phyloP scores from a whole-genome alignment of 1,284 basidiomycete genomes.

The Cryptococcus sp. region DNA sequence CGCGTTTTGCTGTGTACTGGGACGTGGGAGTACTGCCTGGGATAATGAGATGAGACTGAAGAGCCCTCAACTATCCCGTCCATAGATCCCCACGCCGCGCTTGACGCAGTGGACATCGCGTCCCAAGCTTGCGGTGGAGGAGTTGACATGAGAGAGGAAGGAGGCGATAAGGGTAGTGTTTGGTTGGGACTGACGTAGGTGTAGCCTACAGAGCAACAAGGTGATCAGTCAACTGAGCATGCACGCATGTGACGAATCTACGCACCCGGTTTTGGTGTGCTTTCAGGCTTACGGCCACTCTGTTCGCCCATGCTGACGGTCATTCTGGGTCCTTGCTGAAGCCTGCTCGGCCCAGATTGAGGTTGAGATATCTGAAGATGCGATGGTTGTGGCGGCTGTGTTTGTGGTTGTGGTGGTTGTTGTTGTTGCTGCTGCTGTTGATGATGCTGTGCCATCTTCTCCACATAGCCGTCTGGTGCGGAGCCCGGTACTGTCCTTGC shows the following conservation, averaged over 20 bases:
- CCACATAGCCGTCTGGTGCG: conserved; percentile 4
- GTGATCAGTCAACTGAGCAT: too few relatives aligned
- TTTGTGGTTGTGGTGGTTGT: conserved; percentile 4
- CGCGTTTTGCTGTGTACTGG: conserved; percentile 28
- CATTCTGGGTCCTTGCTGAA: conserved; percentile 10
- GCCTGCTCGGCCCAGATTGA: conserved; percentile 3
- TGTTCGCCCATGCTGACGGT: conserved; percentile 28
- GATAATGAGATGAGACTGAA: conserved; percentile 6
- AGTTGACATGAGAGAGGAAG: conserved; percentile 42
- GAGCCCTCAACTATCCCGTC: conserved; percentile 24
- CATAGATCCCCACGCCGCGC: conserved; percentile 26
- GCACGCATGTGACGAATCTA: neutral
- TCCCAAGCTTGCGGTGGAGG: conserved; percentile 41
- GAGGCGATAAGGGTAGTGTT: conserved; percentile 38
- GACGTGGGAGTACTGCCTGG: neutral
- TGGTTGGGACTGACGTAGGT: conserved; percentile 1
- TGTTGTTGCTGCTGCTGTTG: conserved; percentile 14
- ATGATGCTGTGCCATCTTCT: conserved; percentile 4
- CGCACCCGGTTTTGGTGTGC: conserved; percentile 9
- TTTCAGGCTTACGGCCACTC: conserved; percentile 17
- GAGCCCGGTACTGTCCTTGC: conserved; percentile 1
- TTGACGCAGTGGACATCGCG: conserved; percentile 15
- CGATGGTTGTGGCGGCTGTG: conserved; percentile 4
- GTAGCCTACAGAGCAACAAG: too few relatives aligned
- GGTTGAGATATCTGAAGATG: neutral